Evolutionary conservation across 2,329 filamentous ascomycete species (phyloP).

Genomic region (Albifimbria verrucaria): DNA sequence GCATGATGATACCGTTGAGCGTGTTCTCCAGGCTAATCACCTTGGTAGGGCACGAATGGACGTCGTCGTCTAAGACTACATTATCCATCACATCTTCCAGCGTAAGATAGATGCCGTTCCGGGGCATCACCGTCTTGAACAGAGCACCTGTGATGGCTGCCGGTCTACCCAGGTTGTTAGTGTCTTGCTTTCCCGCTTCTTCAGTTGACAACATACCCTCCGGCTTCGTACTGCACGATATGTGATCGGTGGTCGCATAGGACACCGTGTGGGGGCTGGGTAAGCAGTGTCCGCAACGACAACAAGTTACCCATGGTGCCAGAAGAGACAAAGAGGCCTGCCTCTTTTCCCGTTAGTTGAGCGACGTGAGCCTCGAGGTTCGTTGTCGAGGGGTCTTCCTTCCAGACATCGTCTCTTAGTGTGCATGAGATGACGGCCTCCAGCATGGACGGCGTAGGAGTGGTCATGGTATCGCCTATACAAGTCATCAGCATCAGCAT

Average conservation of each 20-base stretch:
- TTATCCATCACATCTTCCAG: conserved; percentile 71
- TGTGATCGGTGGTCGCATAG: conserved; percentile 78
- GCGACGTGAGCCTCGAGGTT: conserved; percentile 74
- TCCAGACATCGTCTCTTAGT: conserved; percentile 79
- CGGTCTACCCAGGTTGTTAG: background rate
- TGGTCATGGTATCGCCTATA: conserved; percentile 58
- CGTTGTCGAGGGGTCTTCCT: conserved; percentile 75
- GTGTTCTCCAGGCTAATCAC: conserved; percentile 87
- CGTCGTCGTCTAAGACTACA: conserved; percentile 62
- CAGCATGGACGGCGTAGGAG: conserved; percentile 78
- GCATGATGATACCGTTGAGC: conserved; percentile 74
- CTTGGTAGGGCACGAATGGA: conserved; percentile 76
- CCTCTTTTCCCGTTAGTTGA: conserved; percentile 69
- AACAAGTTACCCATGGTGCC: conserved; percentile 96
- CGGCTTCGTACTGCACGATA: conserved; percentile 66
- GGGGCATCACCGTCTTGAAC: conserved; percentile 62
- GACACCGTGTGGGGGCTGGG: conserved; percentile 75
- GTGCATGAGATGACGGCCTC: conserved; percentile 70
- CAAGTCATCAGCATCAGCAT: background rate
- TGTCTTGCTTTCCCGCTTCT: no score
- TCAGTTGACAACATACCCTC: conserved; percentile 44
- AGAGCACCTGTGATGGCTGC: conserved; percentile 62
- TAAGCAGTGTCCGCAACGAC: conserved; percentile 72
- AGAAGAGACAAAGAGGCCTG: conserved; percentile 76
- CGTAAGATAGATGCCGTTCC: conserved; percentile 70